phyloP scores from a whole-genome alignment of 345 rosid species.

The Balakata baccata region DNA sequence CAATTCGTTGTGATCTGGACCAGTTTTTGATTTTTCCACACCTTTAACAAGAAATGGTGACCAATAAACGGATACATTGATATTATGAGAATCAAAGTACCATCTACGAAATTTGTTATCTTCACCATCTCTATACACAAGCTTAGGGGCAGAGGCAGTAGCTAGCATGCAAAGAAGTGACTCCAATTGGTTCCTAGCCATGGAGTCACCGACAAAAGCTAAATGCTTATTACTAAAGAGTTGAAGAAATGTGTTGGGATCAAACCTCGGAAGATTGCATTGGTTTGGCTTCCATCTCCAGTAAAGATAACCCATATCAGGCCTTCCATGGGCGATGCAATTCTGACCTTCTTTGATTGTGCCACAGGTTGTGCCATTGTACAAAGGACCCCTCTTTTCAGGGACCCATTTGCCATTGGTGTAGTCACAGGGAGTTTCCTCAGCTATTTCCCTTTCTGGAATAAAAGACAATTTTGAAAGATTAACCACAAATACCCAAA shows the following conservation, averaged over 20 bases:
- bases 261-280: slow-evolving; percentile 82
- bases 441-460: slow-evolving; percentile 42
- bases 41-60: slow-evolving; percentile 93
- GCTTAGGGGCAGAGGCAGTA: slow-evolving; percentile 52
- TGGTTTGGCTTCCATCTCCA: slow-evolving; percentile 88
- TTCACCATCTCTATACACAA: slow-evolving; percentile 61
- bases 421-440: slow-evolving; percentile 60
- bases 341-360: slow-evolving; percentile 84
- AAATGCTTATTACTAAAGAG: slow-evolving; percentile 58
- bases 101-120: slow-evolving; percentile 77
- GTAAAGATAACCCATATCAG: slow-evolving; percentile 68
- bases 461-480: slow-evolving; percentile 4
- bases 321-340: slow-evolving; percentile 81
- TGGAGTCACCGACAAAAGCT: slow-evolving; percentile 94
- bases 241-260: slow-evolving; percentile 57
- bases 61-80: slow-evolving; percentile 73
- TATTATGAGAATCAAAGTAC: slow-evolving; percentile 59
- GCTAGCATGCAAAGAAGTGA: slow-evolving; percentile 81
- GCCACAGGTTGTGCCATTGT: slow-evolving; percentile 72
- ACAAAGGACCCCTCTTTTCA: slow-evolving; percentile 68
- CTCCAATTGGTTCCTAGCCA: slow-evolving; percentile 95
- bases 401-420: slow-evolving; percentile 66
- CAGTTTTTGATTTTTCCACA: slow-evolving; percentile 59
- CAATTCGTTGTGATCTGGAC: slow-evolving; percentile 63
- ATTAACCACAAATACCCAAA: not conserved